A percentile compares a stretch with the other conserved stretches of the same genome.
Evolutionary conservation across 2,329 filamentous ascomycete genomes (phyloP).

Genomic region (Falciphora oryzae): DNA sequence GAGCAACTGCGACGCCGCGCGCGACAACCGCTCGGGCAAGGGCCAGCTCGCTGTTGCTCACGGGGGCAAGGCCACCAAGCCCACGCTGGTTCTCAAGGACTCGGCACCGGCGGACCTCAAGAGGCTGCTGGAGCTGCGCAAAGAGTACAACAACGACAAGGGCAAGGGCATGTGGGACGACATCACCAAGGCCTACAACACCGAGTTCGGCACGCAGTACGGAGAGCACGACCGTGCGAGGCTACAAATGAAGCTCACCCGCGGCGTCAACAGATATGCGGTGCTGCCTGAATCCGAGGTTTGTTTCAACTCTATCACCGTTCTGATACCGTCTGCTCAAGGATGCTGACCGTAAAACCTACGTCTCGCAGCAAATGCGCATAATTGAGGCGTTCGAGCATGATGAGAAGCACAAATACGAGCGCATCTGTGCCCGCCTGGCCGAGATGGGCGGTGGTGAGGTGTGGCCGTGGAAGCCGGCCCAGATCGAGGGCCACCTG

Average conservation of each 20-base stretch:
- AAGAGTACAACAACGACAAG: constrained; percentile 38
- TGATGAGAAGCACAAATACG: constrained; percentile 38
- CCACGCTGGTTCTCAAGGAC: constrained; percentile 30
- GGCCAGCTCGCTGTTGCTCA: too few species aligned
- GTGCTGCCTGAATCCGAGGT: constrained; percentile 46
- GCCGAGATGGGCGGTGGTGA: constrained; percentile 45
- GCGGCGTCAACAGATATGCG: constrained; percentile 42
- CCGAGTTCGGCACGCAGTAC: constrained; percentile 22
- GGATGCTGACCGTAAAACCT: too few species aligned
- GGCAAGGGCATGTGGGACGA: constrained; percentile 55
- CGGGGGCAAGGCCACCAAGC: neutral
- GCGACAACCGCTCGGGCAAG: too few species aligned
- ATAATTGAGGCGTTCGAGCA: constrained; percentile 34
- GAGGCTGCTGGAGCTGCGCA: constrained; percentile 44
- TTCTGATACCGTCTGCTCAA: too few species aligned
- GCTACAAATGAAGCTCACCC: constrained; percentile 51
- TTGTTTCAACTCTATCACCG: constrained; percentile 22
- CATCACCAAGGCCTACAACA: constrained; percentile 39
- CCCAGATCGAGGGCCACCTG: constrained; percentile 44
- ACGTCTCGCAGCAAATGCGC: too few species aligned
- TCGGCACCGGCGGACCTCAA: constrained; percentile 42
- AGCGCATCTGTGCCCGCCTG: constrained; percentile 37
- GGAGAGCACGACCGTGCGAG: constrained; percentile 36
- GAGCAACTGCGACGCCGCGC: too few species aligned
- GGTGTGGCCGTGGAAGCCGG: constrained; percentile 43